Percentiles rank a stretch among this genome's conserved stretches.
phyloP scores from a whole-genome alignment of 2,329 filamentous ascomycete species.

The Clarireedia homoeocarpa region DNA sequence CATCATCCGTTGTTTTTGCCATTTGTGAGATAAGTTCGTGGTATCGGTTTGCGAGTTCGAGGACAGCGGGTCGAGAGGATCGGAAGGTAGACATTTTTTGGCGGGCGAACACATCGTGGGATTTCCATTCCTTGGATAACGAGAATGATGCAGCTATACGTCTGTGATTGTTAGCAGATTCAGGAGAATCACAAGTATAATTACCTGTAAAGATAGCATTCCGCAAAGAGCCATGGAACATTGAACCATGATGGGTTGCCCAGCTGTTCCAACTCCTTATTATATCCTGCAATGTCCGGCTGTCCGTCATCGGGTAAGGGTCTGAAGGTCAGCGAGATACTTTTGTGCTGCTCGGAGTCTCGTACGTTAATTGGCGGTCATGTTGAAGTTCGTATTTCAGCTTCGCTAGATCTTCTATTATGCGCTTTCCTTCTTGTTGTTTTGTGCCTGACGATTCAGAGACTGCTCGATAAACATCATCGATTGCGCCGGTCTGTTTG shows the following conservation, averaged over 20 bases:
- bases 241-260: slow-evolving; percentile 74
- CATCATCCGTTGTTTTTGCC: slow-evolving; percentile 37
- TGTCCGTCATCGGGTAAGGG: slow-evolving; percentile 28
- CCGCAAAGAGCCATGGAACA: slow-evolving; percentile 80
- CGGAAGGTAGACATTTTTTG: slow-evolving; percentile 91
- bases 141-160: slow-evolving; percentile 75
- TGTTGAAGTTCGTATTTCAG: slow-evolving; percentile 96
- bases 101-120: slow-evolving; percentile 79
- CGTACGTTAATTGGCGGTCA: slow-evolving; percentile 68
- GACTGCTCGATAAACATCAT: slow-evolving; percentile 80
- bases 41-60: slow-evolving; percentile 76
- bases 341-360: slow-evolving; percentile 1
- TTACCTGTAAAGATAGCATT: slow-evolving; percentile 85
- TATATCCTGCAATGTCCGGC: slow-evolving; percentile 66
- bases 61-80: slow-evolving; percentile 77
- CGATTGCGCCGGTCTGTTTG: slow-evolving; percentile 75
- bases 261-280: slow-evolving; percentile 70
- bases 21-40: slow-evolving; percentile 64
- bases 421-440: slow-evolving; percentile 73
- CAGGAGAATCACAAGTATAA: background rate
- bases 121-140: slow-evolving; percentile 74
- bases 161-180: slow-evolving; percentile 34
- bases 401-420: slow-evolving; percentile 68
- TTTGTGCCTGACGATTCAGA: slow-evolving; percentile 49
- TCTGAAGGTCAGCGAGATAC: slow-evolving; percentile 49